Base-by-base conservation (phyloP, 805 yeast genomes). In the Barnettozyma californica region DNA sequence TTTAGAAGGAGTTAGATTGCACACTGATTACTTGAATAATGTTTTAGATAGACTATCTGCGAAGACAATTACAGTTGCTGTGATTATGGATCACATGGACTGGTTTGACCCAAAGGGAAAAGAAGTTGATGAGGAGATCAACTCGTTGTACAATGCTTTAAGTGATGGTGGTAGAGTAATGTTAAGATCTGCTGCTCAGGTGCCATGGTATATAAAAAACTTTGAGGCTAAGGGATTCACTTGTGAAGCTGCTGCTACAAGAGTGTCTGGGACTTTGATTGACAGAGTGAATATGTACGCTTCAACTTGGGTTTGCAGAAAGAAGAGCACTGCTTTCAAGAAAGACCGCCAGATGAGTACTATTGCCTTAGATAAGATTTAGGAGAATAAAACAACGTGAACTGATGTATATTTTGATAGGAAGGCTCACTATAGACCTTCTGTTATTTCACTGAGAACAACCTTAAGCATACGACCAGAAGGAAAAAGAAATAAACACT, bases 31-130 rank as follows among this genome's bases (percentile, higher is more conserved):
- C 49, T 71, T 87, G 59, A 83, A 79, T 60, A 90, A 86, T 59
- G 94, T 87, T 3, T 78, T 84, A 53, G 81, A 78, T 38, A 75
- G 94, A 53, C 69, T 87, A 46, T 70, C 81, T 23, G 70, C 75
- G 43, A 75, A 77, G 48, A 77, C 89, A 10, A 73, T 87, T 40
- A 81, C 91, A 5, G 81, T 83, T 56, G 92, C 92, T 29, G 78
- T 87, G 38, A 84, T 87, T 46, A 87, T 87, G 95, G 95, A 87
- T 65, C 95, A 87, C 65, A 85, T 87, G 94, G 95, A 87, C 67
- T 87, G 95, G 95, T 87, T 87, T 61, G 82, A 83, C 56, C 83
- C 87, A 34, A 62, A 71, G 14, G 84, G 83, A 9, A 59, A 59
- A 2, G 90, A 84, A 19, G 91, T 88, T 11, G 68, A 74, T 42